Evolutionary conservation across 192 early-diverging fungal species (phyloP), one percentile per base, ranked within the genome.

Genomic region (Coemansia sp.): DNA sequence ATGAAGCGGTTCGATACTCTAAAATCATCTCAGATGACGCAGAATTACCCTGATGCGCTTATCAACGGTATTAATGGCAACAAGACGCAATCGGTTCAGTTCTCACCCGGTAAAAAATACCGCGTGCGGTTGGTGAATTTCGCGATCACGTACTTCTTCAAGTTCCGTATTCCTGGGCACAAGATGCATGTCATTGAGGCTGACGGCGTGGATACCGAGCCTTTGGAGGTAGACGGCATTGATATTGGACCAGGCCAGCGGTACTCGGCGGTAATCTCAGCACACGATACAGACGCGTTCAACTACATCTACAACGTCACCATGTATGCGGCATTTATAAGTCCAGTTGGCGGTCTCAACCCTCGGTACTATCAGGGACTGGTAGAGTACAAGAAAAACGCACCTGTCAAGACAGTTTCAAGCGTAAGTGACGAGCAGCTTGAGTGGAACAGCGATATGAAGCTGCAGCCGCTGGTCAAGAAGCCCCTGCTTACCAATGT

Each of bases 111-210:
- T 37, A 90, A 89, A 71, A 85, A 76, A 11, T 90, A 90, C 68
- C 84, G 88, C 49, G 51, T 93, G 48, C 85, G 91, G 10, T 30
- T 93, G 23, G 79, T 93, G 60, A 52, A 84, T 60, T 85, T 84
- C 77, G 79, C 80, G 18, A 81, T 84, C 6, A 66, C 85, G 36
- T 70, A 75, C 12, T 83, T 78, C 56, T 90, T 83, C 73, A 69
- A 80, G 50, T 81, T 94, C 43, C 70, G 74, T 44, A 85, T 94
- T 52, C 89, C 87, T 58, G 85, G 82, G 37, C 92, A 93, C 75
- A 74, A 82, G 11, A 76, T 93, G 75, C 53, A 81, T 46, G 72
- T 93, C 12, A 87, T 94, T 56, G 90, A 92, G 71, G 81, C 81
- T 21, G 90, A 92, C 41, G 90, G 90, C 40, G 78, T 83, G 21